Conservation (phyloP, 345 rosid species). For the Citrus inodora region DNA sequence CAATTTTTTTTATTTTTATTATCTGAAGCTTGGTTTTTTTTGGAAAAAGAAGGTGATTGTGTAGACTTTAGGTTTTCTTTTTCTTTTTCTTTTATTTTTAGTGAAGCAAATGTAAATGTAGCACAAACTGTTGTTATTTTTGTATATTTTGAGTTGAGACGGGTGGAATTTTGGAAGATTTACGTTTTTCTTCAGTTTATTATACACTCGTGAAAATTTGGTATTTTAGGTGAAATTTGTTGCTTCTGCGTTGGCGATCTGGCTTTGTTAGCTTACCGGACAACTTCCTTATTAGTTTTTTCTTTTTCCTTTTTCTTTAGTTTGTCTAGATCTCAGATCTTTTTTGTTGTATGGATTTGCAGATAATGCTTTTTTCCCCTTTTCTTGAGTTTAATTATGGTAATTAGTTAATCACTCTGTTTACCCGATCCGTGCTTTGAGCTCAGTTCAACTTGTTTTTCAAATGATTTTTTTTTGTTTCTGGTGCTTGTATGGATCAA, state of each 20-base stretch:
- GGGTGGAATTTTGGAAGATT: background rate
- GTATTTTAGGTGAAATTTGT: background rate
- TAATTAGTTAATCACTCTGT: background rate
- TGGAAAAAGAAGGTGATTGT: background rate
- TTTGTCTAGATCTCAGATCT: slow-evolving; percentile 20
- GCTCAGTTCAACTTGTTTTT: background rate
- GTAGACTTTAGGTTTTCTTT: background rate
- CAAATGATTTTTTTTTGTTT: no score
- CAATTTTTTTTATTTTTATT: background rate
- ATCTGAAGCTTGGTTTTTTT: background rate
- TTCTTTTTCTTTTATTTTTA: no score
- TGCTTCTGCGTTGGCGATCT: slow-evolving; percentile 1
- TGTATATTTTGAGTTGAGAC: background rate
- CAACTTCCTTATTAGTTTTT: background rate
- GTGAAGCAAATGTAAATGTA: background rate
- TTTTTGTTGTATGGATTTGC: background rate
- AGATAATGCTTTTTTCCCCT: background rate
- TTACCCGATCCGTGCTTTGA: slow-evolving; percentile 15
- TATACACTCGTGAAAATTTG: background rate
- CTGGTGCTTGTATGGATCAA: background rate
- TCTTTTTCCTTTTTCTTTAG: background rate
- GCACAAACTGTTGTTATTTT: background rate
- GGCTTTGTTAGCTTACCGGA: background rate
- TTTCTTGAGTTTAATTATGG: background rate
- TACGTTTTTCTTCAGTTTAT: background rate